Evolutionary conservation across 1,284 basidiomycete genomes (phyloP).

Genomic region (Thelephora terrestris): DNA sequence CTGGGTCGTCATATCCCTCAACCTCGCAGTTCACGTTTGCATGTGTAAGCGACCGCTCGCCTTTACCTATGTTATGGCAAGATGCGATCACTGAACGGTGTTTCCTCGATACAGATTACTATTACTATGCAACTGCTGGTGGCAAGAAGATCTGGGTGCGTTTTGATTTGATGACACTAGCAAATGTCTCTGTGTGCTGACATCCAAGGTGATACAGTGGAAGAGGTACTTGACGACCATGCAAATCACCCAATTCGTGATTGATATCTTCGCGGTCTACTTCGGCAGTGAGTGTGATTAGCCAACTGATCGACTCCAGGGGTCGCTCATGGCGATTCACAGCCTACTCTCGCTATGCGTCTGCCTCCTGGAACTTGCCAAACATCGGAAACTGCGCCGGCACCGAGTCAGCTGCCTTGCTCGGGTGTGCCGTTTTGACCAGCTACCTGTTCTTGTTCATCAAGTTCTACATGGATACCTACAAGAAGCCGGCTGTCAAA

Average conservation of each 20-base stretch:
- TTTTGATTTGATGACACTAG: background rate
- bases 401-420: constrained; percentile 78
- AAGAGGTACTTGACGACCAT: constrained; percentile 93
- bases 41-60: constrained; percentile 83
- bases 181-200: background rate
- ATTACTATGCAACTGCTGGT: constrained; percentile 94
- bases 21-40: constrained; percentile 91
- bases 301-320: background rate
- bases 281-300: constrained; percentile 70
- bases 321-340: constrained; percentile 13
- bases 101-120: constrained; percentile 61
- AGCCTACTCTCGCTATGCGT: constrained; percentile 82
- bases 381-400: constrained; percentile 79
- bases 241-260: constrained; percentile 93
- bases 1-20: constrained; percentile 93
- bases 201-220: constrained; percentile 49
- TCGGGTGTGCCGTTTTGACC: constrained; percentile 83
- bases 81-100: constrained; percentile 4
- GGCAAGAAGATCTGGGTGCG: constrained; percentile 91
- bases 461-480: constrained; percentile 81
- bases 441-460: constrained; percentile 89
- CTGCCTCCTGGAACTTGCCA: constrained; percentile 59
- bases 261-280: constrained; percentile 85
- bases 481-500: constrained; percentile 35
- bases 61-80: background rate